Conservation (phyloP, 257 asterid genomes). For the Solanum piurae region DNA sequence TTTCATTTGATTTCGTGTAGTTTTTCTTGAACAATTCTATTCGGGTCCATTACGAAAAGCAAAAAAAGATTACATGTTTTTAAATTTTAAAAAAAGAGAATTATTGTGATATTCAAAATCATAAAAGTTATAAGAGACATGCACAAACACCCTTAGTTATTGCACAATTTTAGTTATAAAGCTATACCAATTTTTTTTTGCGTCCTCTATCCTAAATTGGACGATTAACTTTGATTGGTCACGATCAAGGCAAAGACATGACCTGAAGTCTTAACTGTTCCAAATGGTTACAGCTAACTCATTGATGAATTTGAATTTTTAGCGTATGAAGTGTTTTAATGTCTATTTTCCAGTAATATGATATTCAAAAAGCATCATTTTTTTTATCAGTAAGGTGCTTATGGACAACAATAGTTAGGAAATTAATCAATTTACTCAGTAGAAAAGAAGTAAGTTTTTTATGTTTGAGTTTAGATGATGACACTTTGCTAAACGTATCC, state of each 20-base stretch:
- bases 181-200: neutral
- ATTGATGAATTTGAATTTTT: neutral
- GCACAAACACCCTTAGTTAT: neutral
- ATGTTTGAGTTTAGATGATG: no score
- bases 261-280: neutral
- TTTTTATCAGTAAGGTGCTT: neutral
- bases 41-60: no score
- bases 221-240: neutral
- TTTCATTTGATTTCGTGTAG: no score
- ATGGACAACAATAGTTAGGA: neutral
- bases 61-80: no score
- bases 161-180: neutral
- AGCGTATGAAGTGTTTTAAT: neutral
- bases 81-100: no score
- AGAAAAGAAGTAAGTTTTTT: no score
- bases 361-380: neutral
- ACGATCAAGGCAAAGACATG: neutral
- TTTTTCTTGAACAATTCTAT: no score
- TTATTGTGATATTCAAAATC: no score
- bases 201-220: neutral
- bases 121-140: no score
- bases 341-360: no score
- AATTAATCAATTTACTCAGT: neutral
- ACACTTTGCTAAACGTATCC: no score
- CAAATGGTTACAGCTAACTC: neutral